Evolutionary conservation across 140 eudicot species (phyloP).

Genomic region (Stevia rebaudiana): DNA sequence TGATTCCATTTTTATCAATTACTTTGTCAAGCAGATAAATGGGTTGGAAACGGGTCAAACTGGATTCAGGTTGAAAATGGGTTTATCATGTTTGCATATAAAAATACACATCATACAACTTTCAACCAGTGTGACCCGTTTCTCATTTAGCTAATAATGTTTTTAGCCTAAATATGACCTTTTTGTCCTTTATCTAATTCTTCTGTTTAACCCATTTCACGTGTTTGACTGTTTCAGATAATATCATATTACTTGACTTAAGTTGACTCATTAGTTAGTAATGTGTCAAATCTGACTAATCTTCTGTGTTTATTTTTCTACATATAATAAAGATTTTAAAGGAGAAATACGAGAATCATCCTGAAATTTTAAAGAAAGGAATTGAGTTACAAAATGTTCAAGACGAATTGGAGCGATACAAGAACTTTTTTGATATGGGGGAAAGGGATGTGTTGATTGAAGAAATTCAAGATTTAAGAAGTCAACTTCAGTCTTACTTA

Average conservation of each 20-base stretch:
- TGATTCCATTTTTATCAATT: neutral
- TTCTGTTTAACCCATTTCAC: neutral
- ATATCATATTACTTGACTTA: neutral
- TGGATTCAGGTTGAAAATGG: neutral
- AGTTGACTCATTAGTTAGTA: neutral
- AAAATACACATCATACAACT: neutral
- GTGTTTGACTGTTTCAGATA: too few species aligned
- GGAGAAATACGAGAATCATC: constrained; percentile 68
- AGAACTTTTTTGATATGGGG: constrained; percentile 74
- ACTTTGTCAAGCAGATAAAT: neutral
- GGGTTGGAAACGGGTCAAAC: constrained; percentile 1
- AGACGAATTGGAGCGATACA: constrained; percentile 66
- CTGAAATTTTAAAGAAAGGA: constrained; percentile 58
- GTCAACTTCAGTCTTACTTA: constrained; percentile 70
- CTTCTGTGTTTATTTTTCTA: neutral
- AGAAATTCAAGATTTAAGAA: constrained; percentile 78
- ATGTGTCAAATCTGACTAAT: neutral
- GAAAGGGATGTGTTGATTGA: constrained; percentile 85
- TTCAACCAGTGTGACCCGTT: neutral
- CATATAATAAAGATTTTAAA: constrained; percentile 5
- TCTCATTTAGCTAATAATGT: neutral
- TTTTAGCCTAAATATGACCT: neutral
- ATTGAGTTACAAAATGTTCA: constrained; percentile 57
- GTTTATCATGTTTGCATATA: neutral
- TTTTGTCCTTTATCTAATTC: neutral